Evolutionary conservation across 768 basidiomycete genomes (phyloP), one percentile per base, ranked within the genome.

Genomic region (Exidia glandulosa): DNA sequence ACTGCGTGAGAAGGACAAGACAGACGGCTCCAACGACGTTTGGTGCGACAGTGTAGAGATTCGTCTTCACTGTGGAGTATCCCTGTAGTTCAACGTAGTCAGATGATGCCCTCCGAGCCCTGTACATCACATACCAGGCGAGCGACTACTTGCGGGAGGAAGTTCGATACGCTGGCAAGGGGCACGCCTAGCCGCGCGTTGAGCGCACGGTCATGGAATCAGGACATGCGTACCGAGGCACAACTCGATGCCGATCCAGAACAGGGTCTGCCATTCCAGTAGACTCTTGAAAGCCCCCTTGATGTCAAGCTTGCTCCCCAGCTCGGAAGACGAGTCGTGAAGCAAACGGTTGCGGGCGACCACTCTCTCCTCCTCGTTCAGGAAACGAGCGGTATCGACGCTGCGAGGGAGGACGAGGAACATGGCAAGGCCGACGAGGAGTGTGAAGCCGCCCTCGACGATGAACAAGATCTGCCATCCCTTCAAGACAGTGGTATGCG

Each of bases 401-500:
- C 54, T 56, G 13, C 60, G 50, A 2, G 66, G 66, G 2, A 68
- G 57, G 29, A 62, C 58, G 34, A 32, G n/a, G 23, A n/a, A 32
- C 61, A 60, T 50, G 7, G 29, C 27, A 10, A 19, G 30, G n/a
- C 29, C 47, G 36, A 41, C 5, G 25, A 60, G 59, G 36, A 63
- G 41, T 2, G 63, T 56, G 34, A 62, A 52, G 3, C 61, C 58
- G 70, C 79, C 80, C 72, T 80, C 79, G 54, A 81, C 77, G 76
- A 79, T 77, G 64, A 81, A 81, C 30, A 80, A 63, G 62, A 74
- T 80, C 66, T 80, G 78, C 80, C 80, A 81, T 3, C 74, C 70
- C 63, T 79, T 72, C 62, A 79, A 74, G 2, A 71, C 59, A 59
- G 72, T 67, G 23, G 19, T 45, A 6, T 75, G 59, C 27, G 80